Evolutionary conservation across 495 filamentous ascomycete genomes (phyloP).

Genomic region (Neurospora sublineolata): DNA sequence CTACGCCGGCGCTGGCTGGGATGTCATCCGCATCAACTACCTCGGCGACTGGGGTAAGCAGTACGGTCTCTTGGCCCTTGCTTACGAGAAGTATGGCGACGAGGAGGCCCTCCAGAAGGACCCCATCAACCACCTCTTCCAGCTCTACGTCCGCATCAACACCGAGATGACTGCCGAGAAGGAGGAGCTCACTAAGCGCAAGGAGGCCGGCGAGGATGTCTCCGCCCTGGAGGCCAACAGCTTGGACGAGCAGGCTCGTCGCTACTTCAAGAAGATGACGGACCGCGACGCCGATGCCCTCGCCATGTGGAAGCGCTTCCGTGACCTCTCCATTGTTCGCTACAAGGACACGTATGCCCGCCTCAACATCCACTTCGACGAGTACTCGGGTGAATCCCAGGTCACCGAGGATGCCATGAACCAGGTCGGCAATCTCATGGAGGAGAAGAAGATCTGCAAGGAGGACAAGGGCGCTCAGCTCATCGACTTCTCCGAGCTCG

Average conservation of each 20-base stretch:
- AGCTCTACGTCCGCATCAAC: constrained; percentile 54
- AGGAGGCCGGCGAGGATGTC: constrained; percentile 40
- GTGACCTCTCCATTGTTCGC: constrained; percentile 76
- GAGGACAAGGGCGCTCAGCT: constrained; percentile 81
- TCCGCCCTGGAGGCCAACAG: constrained; percentile 37
- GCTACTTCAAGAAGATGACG: constrained; percentile 90
- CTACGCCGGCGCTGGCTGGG: constrained; percentile 48
- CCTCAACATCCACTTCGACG: constrained; percentile 79
- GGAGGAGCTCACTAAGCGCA: constrained; percentile 35
- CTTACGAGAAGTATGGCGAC: constrained; percentile 47
- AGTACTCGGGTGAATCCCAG: constrained; percentile 91
- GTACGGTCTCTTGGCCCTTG: constrained; percentile 50
- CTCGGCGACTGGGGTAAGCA: constrained; percentile 61
- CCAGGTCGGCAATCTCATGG: constrained; percentile 49
- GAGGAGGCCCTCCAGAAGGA: constrained; percentile 45
- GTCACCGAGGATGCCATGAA: constrained; percentile 77
- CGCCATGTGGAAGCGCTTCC: constrained; percentile 74
- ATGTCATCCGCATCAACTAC: constrained; percentile 53
- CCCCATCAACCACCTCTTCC: constrained; percentile 53
- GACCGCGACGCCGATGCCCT: constrained; percentile 66
- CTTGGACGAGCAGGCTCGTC: constrained; percentile 49
- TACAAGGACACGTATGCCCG: constrained; percentile 49
- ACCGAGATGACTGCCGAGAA: constrained; percentile 45
- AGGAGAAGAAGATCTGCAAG: constrained; percentile 61
- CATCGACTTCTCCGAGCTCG: constrained; percentile 73